Conservation (phyloP, 352 stramenopile genomes). For the Phytophthora kernoviae region DNA sequence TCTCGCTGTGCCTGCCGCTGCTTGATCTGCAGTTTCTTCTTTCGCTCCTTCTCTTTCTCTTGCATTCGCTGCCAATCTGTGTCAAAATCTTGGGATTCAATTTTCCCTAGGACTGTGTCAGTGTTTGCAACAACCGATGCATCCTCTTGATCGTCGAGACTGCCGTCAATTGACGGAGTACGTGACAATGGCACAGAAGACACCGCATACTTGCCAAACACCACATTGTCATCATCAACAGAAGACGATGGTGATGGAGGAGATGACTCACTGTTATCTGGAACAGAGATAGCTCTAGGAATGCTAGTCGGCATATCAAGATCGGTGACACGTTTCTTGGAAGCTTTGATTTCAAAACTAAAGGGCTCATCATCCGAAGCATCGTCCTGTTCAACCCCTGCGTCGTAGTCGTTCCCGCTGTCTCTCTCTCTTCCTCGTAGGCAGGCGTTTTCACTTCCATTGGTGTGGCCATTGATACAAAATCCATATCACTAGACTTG, state of each 20-base stretch:
- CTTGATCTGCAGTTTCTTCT: slow-evolving; percentile 71
- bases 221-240: slow-evolving; percentile 20
- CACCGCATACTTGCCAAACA: slow-evolving; percentile 34
- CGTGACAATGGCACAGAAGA: slow-evolving; percentile 10
- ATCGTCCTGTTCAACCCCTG: slow-evolving; percentile 2
- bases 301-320: slow-evolving; percentile 1
- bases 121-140: not conserved
- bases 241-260: slow-evolving; percentile 13
- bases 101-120: slow-evolving; percentile 22
- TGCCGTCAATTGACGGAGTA: slow-evolving; percentile 25
- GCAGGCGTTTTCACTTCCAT: not conserved
- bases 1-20: slow-evolving; percentile 81
- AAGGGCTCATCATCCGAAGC: slow-evolving; percentile 29
- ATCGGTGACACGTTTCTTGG: slow-evolving; percentile 22
- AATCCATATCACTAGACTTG: slow-evolving; percentile 35
- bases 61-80: slow-evolving; percentile 77
- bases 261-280: slow-evolving; percentile 9
- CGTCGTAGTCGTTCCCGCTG: slow-evolving; percentile 7
- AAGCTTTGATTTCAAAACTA: slow-evolving; percentile 61
- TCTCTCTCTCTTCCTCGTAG: slow-evolving; percentile 10
- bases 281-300: not conserved
- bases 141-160: slow-evolving; percentile 23
- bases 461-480: slow-evolving; percentile 19
- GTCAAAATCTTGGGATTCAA: slow-evolving; percentile 42
- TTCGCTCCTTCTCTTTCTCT: slow-evolving; percentile 71